Evolutionary conservation across 2,329 filamentous ascomycete genomes (phyloP), one percentile per base, ranked within the genome.

Genomic region (Eurotiales sp.): DNA sequence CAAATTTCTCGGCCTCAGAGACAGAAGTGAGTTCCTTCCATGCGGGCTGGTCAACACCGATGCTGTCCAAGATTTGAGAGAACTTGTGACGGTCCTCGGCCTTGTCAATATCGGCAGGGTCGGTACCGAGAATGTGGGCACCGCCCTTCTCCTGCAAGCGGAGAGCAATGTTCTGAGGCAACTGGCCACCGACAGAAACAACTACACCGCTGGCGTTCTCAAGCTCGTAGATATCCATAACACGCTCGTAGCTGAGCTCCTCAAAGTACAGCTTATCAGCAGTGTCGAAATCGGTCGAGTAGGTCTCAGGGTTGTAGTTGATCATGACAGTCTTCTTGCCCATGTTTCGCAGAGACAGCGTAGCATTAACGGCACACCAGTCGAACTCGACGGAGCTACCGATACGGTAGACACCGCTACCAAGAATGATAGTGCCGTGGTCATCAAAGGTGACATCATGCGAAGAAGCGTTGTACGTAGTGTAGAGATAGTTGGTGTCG

Each of bases 311-410:
- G 62, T 93, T 92, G 62, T 83, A 87, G 73, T 97, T 97, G 65
- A 99, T 93, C 89, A 97, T 95, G 52, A 96, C 84, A 25, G 93
- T 97, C 84, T 96, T 96, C 79, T 96, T 87, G 60, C 90, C 91
- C 79, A 95, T 89, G 55, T 86, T 78, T 63, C 85, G 84, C 56
- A 97, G 80, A 37, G 90, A 88, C 56, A 89, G 80, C 10, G 90
- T 91, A 57, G 90, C 88, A 64, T 90, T 93, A 55, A 96, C 90
- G 57, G 91, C 90, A 69, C 92, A 97, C 92, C 92, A 97, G 73
- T 99, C 92, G 67, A 99, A 99, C 73, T 99, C 93, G 47, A 99
- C 93, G 6, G 91, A 96, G 74, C 87, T 92, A 64, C 93, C 93
- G 67, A 97, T 99, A 68, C 93, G 85, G 81, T 99, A 99, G 19